phyloP scores from a whole-genome alignment of 495 filamentous ascomycete species.

The Achaetomiella virescens region DNA sequence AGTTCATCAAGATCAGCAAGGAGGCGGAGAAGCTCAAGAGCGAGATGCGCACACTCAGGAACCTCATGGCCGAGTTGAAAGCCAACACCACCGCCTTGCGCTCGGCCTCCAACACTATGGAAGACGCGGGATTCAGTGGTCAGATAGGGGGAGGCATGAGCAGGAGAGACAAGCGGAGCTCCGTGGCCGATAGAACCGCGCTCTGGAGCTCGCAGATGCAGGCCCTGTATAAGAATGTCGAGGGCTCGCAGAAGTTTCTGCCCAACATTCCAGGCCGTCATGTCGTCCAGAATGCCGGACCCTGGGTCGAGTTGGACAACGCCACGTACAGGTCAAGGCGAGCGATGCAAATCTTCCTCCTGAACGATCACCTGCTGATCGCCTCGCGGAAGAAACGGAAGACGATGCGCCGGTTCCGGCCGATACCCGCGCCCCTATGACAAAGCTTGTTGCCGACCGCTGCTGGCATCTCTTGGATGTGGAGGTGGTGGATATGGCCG shows the following conservation, averaged over 20 bases:
- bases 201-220: slow-evolving; percentile 89
- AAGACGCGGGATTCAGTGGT: slow-evolving; percentile 19
- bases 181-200: slow-evolving; percentile 90
- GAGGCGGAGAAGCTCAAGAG: slow-evolving; percentile 96
- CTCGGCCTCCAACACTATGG: slow-evolving; percentile 50
- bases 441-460: slow-evolving; percentile 81
- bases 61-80: slow-evolving; percentile 82
- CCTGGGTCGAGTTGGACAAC: slow-evolving; percentile 94
- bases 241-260: slow-evolving; percentile 93
- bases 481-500: slow-evolving; percentile 80
- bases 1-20: slow-evolving; percentile 98
- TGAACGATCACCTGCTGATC: slow-evolving; percentile 92
- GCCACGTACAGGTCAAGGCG: slow-evolving; percentile 89
- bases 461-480: slow-evolving; percentile 95
- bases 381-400: slow-evolving; percentile 88
- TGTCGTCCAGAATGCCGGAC: slow-evolving; percentile 78
- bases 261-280: slow-evolving; percentile 87
- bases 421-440: slow-evolving; percentile 54
- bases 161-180: slow-evolving; percentile 64
- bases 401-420: slow-evolving; percentile 57
- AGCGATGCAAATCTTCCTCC: slow-evolving; percentile 78
- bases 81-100: slow-evolving; percentile 65
- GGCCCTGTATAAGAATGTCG: slow-evolving; percentile 87
- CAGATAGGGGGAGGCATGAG: slow-evolving; percentile 48
- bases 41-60: slow-evolving; percentile 86